Evolutionary conservation across 768 basidiomycete genomes (phyloP).

Genomic region (Trametes maxima): DNA sequence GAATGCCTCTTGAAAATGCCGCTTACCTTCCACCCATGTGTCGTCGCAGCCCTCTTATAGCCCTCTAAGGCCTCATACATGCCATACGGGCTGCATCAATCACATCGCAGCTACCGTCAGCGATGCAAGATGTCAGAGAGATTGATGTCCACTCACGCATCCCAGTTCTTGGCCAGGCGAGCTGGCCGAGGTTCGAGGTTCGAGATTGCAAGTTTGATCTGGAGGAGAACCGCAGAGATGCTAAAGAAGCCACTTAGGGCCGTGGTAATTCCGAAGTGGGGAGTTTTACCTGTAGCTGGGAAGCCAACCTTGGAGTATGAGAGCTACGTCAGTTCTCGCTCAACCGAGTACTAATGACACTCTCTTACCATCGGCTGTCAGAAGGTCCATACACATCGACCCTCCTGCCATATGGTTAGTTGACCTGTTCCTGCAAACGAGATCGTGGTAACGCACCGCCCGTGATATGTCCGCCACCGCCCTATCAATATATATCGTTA

Average conservation of each 20-base stretch:
- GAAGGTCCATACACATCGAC: slow-evolving; percentile 74
- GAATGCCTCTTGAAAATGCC: background rate
- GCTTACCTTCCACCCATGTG: slow-evolving; percentile 65
- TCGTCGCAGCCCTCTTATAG: slow-evolving; percentile 63
- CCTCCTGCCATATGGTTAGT: slow-evolving; percentile 47
- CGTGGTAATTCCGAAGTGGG: background rate
- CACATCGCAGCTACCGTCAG: background rate
- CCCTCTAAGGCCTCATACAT: slow-evolving; percentile 63
- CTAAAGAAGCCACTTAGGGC: slow-evolving; percentile 22
- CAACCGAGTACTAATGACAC: too few relatives aligned
- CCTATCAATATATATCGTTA: slow-evolving; percentile 29
- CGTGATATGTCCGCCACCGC: slow-evolving; percentile 72
- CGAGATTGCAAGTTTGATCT: slow-evolving; percentile 71
- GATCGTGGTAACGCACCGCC: slow-evolving; percentile 41
- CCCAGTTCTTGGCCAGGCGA: slow-evolving; percentile 54
- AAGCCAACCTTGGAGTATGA: slow-evolving; percentile 50
- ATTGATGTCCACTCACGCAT: slow-evolving; percentile 35
- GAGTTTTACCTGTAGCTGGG: slow-evolving; percentile 58
- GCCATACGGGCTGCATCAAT: slow-evolving; percentile 39
- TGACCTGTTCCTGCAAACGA: background rate
- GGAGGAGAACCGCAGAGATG: slow-evolving; percentile 51
- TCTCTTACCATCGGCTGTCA: slow-evolving; percentile 59
- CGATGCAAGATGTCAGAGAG: background rate
- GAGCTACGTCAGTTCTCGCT: too few relatives aligned
- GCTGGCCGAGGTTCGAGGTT: slow-evolving; percentile 68